These are phyloP conservation scores for Eleusine coracana DNA, from an alignment of 176 grass and related monocot genomes.

Conservation along the genomic window DNA sequence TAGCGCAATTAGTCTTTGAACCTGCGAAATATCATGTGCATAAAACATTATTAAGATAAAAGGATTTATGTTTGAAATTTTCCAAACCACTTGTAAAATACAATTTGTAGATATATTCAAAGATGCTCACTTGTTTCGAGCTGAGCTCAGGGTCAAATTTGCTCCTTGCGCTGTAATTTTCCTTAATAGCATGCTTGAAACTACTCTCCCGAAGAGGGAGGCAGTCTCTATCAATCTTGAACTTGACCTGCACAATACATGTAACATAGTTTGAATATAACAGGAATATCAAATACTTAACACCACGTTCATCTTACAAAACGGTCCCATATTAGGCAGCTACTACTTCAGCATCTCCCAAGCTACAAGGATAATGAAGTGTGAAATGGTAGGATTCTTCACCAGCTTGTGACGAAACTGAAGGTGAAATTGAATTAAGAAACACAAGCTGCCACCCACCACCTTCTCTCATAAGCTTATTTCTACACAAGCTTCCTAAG, in stretches of 20 bases:
- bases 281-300: slow-evolving; percentile 8
- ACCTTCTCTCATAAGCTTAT: background rate
- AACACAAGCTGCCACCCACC: background rate
- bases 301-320: background rate
- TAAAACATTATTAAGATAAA: slow-evolving; percentile 22
- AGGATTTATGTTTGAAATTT: slow-evolving; percentile 7
- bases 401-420: background rate
- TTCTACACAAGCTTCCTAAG: slow-evolving; percentile 12
- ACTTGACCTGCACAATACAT: slow-evolving; percentile 56
- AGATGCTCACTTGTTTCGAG: slow-evolving; percentile 57
- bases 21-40: slow-evolving; percentile 45
- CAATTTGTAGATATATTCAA: background rate
- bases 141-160: slow-evolving; percentile 68
- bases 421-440: slow-evolving; percentile 7
- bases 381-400: background rate
- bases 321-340: background rate
- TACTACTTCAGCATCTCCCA: background rate
- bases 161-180: slow-evolving; percentile 62
- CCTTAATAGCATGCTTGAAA: slow-evolving; percentile 72
- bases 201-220: slow-evolving; percentile 63
- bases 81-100: slow-evolving; percentile 21
- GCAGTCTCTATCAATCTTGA: slow-evolving; percentile 67
- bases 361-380: background rate
- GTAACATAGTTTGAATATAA: slow-evolving; percentile 16
- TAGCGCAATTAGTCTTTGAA: slow-evolving; percentile 51